Percentiles rank a stretch among this genome's conserved stretches.
Conservation (phyloP, 2,329 filamentous ascomycete genomes). For the Atkinsonella hypoxylon region DNA sequence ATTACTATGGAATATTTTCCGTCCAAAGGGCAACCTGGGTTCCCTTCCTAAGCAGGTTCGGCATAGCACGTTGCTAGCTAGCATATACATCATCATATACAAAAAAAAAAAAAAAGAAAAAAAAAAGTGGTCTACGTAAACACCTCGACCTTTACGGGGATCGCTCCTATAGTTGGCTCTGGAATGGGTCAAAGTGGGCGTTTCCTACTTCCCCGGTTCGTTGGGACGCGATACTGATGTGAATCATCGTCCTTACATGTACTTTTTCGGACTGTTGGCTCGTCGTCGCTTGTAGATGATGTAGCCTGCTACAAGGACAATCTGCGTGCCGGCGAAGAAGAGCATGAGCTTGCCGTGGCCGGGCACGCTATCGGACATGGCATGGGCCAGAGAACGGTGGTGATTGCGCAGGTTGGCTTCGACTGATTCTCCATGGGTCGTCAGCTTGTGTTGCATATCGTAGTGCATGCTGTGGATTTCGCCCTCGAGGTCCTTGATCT, state of each 20-base stretch:
- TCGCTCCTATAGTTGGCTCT: background rate
- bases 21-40: no score
- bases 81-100: no score
- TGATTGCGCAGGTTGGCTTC: slow-evolving; percentile 40
- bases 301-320: slow-evolving; percentile 57
- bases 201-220: no score
- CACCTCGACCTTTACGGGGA: no score
- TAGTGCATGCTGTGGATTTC: slow-evolving; percentile 46
- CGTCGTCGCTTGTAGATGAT: slow-evolving; percentile 70
- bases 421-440: slow-evolving; percentile 38
- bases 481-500: slow-evolving; percentile 41
- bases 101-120: no score
- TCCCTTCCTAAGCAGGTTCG: no score
- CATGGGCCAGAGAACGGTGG: slow-evolving; percentile 34
- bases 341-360: slow-evolving; percentile 47
- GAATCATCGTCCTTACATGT: slow-evolving; percentile 42
- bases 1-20: no score
- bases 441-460: slow-evolving; percentile 38
- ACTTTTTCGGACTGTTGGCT: slow-evolving; percentile 78
- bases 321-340: slow-evolving; percentile 63
- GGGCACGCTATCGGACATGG: slow-evolving; percentile 35
- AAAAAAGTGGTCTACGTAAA: no score
- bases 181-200: background rate
- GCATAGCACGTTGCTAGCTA: no score
- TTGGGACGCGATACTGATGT: no score